Evolutionary conservation across 352 stramenopile genomes (phyloP).

Genomic region (Peronospora belbahrii): DNA sequence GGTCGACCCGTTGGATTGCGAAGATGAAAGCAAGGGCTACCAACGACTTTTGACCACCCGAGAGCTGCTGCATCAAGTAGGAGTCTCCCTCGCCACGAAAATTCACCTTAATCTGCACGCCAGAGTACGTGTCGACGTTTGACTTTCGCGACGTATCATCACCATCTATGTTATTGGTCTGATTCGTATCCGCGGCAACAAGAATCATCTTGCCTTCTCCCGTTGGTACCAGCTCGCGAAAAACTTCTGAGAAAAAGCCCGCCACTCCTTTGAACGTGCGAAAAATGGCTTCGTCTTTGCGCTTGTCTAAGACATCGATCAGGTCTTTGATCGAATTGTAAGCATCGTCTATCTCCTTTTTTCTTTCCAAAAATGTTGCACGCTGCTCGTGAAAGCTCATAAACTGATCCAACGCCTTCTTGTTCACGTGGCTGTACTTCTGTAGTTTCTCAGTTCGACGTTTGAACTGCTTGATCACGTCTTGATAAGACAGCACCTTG

Average conservation of each 20-base stretch:
- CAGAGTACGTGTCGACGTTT: conserved; percentile 90
- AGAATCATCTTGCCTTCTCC: conserved; percentile 95
- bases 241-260: conserved; percentile 97
- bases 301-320: conserved; percentile 89
- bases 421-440: conserved; percentile 99
- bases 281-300: conserved; percentile 98
- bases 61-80: conserved; percentile 98
- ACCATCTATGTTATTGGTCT: conserved; percentile 5
- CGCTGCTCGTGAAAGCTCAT: conserved; percentile 96
- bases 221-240: conserved; percentile 95
- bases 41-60: conserved; percentile 98
- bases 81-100: conserved; percentile 95
- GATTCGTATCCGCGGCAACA: conserved; percentile 80
- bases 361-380: conserved; percentile 87
- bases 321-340: conserved; percentile 84
- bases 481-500: conserved; percentile 75
- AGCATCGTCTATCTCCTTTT: conserved; percentile 94
- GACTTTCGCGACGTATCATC: conserved; percentile 25
- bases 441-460: conserved; percentile 94
- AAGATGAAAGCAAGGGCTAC: conserved; percentile 99
- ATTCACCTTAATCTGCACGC: conserved; percentile 97
- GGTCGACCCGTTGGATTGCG: conserved; percentile 97
- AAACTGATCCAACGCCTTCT: conserved; percentile 99
- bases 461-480: conserved; percentile 93
- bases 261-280: conserved; percentile 98